Conservation (phyloP, 2,329 filamentous ascomycete species). For the Fusarium sp. region DNA sequence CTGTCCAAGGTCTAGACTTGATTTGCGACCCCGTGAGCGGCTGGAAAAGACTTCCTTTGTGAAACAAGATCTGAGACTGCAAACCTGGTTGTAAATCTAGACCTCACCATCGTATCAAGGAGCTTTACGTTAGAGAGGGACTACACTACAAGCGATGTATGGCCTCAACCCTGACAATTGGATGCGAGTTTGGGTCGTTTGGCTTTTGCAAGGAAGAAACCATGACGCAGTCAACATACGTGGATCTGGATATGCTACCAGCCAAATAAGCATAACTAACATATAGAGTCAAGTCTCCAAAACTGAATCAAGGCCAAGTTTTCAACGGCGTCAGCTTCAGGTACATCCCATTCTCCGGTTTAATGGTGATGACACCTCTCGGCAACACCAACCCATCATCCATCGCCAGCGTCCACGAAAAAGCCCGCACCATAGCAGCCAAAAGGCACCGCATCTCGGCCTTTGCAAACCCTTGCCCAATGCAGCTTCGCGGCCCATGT, state of each 20-base stretch:
- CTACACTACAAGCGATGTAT: background rate
- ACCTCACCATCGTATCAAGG: background rate
- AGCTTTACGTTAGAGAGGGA: background rate
- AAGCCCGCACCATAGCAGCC: constrained; percentile 72
- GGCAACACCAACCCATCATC: constrained; percentile 69
- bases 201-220: background rate
- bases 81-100: background rate
- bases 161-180: background rate
- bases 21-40: background rate
- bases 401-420: constrained; percentile 67
- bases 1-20: background rate
- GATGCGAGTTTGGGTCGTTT: background rate
- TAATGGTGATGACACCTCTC: constrained; percentile 72
- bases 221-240: background rate
- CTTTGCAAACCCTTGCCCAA: constrained; percentile 78
- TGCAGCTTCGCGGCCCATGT: constrained; percentile 85
- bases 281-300: background rate
- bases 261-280: background rate
- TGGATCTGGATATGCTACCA: background rate
- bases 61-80: background rate
- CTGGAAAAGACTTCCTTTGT: background rate
- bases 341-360: constrained; percentile 73
- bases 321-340: constrained; percentile 55
- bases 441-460: constrained; percentile 80
- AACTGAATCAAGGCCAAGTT: background rate